Percentiles rank a stretch among this genome's conserved stretches.
Evolutionary conservation across 2,329 filamentous ascomycete species (phyloP).

Genomic region (Pestalotiopsis sp.): DNA sequence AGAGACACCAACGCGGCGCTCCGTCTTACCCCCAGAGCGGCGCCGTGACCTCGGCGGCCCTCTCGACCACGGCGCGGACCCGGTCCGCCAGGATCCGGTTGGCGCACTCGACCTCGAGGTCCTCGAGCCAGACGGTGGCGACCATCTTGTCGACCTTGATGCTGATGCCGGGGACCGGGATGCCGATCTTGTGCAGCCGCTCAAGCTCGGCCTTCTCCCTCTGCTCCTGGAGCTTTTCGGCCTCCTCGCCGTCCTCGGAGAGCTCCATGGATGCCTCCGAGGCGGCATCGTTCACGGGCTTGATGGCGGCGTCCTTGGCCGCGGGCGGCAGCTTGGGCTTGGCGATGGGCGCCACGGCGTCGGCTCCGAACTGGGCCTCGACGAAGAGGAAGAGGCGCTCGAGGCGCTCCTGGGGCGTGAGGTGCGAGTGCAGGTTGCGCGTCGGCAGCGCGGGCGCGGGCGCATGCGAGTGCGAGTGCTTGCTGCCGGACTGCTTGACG

Average conservation of each 20-base stretch:
- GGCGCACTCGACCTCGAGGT: constrained; percentile 83
- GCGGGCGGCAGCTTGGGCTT: constrained; percentile 56
- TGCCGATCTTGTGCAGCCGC: constrained; percentile 78
- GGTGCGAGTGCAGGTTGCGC: constrained; percentile 73
- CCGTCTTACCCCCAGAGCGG: constrained; percentile 61
- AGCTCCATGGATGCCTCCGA: constrained; percentile 38
- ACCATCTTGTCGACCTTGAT: constrained; percentile 87
- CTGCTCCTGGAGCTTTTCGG: constrained; percentile 50
- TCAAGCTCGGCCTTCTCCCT: constrained; percentile 70
- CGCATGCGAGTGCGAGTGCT: constrained; percentile 53
- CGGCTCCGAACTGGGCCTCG: constrained; percentile 90
- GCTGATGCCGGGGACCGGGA: constrained; percentile 85
- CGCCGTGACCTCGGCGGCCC: constrained; percentile 84
- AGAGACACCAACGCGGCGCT: not conserved
- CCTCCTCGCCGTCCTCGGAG: constrained; percentile 37
- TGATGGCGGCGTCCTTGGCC: constrained; percentile 27
- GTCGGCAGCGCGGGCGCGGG: constrained; percentile 35
- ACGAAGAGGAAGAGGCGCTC: constrained; percentile 92
- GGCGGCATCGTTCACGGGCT: constrained; percentile 33
- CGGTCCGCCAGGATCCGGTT: constrained; percentile 80
- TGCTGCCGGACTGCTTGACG: constrained; percentile 75
- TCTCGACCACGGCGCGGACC: constrained; percentile 85
- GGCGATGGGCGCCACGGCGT: constrained; percentile 78
- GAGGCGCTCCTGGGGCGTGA: constrained; percentile 75
- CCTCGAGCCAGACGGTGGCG: constrained; percentile 90